Base-by-base conservation (phyloP, 192 early-diverging fungal genomes). In the Dimargaris cristalligena region DNA sequence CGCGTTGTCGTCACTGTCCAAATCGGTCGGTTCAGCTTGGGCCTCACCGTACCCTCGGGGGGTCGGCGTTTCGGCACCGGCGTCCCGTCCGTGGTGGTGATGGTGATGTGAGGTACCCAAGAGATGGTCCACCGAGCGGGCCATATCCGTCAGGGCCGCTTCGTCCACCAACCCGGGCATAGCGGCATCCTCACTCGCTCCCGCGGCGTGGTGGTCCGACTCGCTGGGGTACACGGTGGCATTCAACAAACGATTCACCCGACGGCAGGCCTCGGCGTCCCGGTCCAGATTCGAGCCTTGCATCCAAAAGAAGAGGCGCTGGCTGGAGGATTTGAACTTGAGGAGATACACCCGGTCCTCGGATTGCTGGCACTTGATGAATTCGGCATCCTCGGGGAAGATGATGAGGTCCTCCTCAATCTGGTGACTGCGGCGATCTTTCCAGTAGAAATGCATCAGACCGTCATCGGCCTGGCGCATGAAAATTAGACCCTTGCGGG, bases 301-400 rank as follows among this genome's bases (percentile, higher is more conserved):
- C 72, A 89, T 78, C 90, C 90, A 92, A 59, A 86, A 89, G 63
- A 92, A 90, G 51, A 81, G 60, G 30, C 81, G 80, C 69, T 84
- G 82, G 55, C 71, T 76, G 20, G 88, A 88, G 1, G 87, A 81
- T 67, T 82, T 80, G 71, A 90, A 92, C 65, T 80, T 82, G 22
- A 92, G 71, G 49, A 92, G 72, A 62, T 81, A 81, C 0, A 92
- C 90, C 58, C 90, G 84, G 8, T 81, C 88, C 23, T 74, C 54
- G 0, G 74, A 63, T 65, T 77, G 75, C 46, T 52, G 46, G 16
- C 76, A 78, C 45, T 74, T 74, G n/a, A 70, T 65, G 26, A 87
- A 66, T 35, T 82, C 78, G 6, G 84, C 86, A 63, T 92, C 90
- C 26, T 83, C 87, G 13, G 80, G 76, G 48, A 91, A 84, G 48